Percentiles rank a stretch among this genome's conserved stretches.
These are phyloP conservation scores for Sarcodon aspratus DNA, from an alignment of 768 basidiomycete species.

Conservation along the genomic window DNA sequence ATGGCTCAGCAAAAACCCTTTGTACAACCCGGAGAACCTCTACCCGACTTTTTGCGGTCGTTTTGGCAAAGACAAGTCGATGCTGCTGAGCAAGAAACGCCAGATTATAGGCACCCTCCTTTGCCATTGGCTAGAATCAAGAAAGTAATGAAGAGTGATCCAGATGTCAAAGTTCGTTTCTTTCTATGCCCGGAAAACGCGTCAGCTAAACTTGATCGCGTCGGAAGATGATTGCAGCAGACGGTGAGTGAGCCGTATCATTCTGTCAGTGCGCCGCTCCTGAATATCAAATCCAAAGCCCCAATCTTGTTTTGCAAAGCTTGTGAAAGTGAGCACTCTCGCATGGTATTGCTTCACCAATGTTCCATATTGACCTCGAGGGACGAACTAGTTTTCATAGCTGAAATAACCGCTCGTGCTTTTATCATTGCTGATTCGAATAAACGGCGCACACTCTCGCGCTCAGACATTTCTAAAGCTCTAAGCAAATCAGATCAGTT, in stretches of 20 bases:
- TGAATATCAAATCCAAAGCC: constrained; percentile 29
- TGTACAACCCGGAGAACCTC: constrained; percentile 76
- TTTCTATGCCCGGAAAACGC: neutral
- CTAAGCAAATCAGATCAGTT: constrained; percentile 91
- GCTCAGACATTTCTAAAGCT: constrained; percentile 89
- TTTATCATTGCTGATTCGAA: constrained; percentile 94
- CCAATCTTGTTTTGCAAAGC: constrained; percentile 97
- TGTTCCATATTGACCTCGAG: neutral
- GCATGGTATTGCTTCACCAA: neutral
- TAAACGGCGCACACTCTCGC: constrained; percentile 90
- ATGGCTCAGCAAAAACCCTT: constrained; percentile 31
- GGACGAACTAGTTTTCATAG: constrained; percentile 74
- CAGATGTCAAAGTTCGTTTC: constrained; percentile 78
- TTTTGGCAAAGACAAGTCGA: constrained; percentile 91
- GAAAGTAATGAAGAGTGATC: constrained; percentile 99
- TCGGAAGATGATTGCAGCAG: constrained; percentile 90
- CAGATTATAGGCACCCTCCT: constrained; percentile 80
- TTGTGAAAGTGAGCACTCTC: constrained; percentile 75
- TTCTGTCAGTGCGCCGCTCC: constrained; percentile 4
- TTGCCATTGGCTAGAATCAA: constrained; percentile 93
- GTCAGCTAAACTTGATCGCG: constrained; percentile 1
- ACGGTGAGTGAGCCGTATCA: constrained; percentile 41
- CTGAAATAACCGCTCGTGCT: constrained; percentile 91
- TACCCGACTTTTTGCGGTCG: constrained; percentile 73
- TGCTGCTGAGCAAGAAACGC: constrained; percentile 77